Base-by-base conservation (phyloP, 2,329 filamentous ascomycete species). In the Hymenoscyphus scutula region DNA sequence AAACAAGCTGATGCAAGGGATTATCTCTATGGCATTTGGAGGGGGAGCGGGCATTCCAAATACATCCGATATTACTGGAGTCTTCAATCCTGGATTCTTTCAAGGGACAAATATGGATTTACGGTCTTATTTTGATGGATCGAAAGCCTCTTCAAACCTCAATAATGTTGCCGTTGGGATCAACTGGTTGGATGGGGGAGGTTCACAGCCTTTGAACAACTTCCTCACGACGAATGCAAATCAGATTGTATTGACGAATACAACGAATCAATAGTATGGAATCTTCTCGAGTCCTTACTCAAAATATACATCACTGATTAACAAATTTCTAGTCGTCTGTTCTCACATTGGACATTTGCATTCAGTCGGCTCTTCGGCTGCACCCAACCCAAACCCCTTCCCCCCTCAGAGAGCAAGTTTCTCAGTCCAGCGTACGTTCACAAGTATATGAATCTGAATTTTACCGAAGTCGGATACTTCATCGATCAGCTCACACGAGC, bases 391-490 rank as follows among this genome's bases (percentile, higher is more conserved):
- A 64, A 65, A 29, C 61, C 66, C 3, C 64, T 68, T 29, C 67
- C 70, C 0, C 55, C 63, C 23, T 25, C 45, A 5, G 19, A 62
- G 17, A 67, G 68, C 32, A 65, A 62, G 4, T 57, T 60, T 27
- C 64, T 68, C 23, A 68, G 59, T 56, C 69, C 67, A 17, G 71
- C 73, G 30, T 75, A 74, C 61, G 72, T 73, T 4, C 74, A 75
- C 67, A 74, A 74, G 53, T 75, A 67, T 61, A 75, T 75, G 74
- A 65, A 73, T 56, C 65, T 75, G 25, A 70, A 74, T 58, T 60
- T 69, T 25, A 70, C 67, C 1, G 64, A 74, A 27, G 62, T 74
- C 7, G 71, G 68, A 5, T 71, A 75, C 55, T 74, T 75, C 61
- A 73, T 75, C 59, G 61, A 71, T 8, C 72, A 75, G 53, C 65